phyloP scores from a whole-genome alignment of 257 asterid genomes.

The Capsicum chinense region DNA sequence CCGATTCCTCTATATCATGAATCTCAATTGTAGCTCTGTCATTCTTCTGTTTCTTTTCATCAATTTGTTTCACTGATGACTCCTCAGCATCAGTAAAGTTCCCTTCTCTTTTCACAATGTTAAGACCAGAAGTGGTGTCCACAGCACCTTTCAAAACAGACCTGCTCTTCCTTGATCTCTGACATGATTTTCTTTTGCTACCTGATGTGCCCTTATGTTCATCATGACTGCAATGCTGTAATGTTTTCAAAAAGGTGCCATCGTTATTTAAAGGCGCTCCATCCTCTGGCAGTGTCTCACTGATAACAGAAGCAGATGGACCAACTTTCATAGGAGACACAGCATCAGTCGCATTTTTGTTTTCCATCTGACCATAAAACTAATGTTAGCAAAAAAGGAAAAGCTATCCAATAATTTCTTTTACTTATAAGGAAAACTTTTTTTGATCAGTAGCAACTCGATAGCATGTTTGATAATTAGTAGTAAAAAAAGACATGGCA shows the following conservation, averaged over 20 bases:
- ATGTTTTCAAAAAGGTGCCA: conserved; percentile 32
- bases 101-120: conserved; percentile 37
- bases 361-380: conserved; percentile 33
- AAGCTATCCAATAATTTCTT: background rate
- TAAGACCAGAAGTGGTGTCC: conserved; percentile 27
- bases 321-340: conserved; percentile 20
- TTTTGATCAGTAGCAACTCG: background rate
- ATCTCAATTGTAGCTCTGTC: conserved; percentile 19
- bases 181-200: conserved; percentile 28
- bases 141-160: background rate
- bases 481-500: background rate
- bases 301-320: conserved; percentile 21
- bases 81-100: conserved; percentile 31
- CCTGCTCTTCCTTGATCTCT: conserved; percentile 28
- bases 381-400: background rate
- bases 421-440: background rate
- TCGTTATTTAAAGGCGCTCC: conserved; percentile 31
- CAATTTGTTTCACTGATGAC: conserved; percentile 26
- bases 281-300: conserved; percentile 24
- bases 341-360: conserved; percentile 24
- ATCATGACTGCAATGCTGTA: conserved; percentile 29
- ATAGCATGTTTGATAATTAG: background rate
- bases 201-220: background rate
- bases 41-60: conserved; percentile 27
- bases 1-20: conserved; percentile 20